phyloP scores from a whole-genome alignment of 306 rosid species.

The Senna siamea region DNA sequence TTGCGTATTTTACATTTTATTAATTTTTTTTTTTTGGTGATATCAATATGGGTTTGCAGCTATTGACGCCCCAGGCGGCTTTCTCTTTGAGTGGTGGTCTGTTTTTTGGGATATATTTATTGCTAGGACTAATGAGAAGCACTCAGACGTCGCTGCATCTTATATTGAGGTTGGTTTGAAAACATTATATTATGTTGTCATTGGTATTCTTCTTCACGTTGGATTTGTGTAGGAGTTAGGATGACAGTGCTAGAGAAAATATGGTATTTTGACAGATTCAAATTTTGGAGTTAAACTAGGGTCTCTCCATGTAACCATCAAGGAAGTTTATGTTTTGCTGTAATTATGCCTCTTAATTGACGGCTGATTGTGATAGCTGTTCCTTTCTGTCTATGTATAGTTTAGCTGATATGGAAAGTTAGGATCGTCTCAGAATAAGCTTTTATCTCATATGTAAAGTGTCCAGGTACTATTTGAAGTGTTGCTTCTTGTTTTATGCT shows the following conservation, averaged over 20 bases:
- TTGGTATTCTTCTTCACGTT: constrained; percentile 22
- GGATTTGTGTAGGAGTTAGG: constrained; percentile 21
- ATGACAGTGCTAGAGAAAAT: constrained; percentile 30
- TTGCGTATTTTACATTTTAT: constrained; percentile 24
- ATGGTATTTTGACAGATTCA: not conserved
- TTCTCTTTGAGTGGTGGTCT: constrained; percentile 99
- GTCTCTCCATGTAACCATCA: not conserved
- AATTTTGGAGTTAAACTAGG: not conserved
- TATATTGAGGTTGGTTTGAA: constrained; percentile 85
- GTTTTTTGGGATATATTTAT: constrained; percentile 99
- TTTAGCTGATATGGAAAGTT: constrained; percentile 11
- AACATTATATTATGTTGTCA: not conserved
- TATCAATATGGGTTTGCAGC: constrained; percentile 62
- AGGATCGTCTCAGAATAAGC: not conserved
- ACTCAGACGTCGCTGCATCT: constrained; percentile 97
- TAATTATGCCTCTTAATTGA: not conserved
- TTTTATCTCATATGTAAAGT: not conserved
- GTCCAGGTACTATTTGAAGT: not conserved
- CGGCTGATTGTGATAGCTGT: constrained; percentile 23
- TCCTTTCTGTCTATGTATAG: not conserved
- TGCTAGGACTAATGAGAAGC: constrained; percentile 99
- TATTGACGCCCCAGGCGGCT: constrained; percentile 99
- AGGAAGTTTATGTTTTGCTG: constrained; percentile 18
- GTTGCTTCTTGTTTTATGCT: not conserved
- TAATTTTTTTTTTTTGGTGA: constrained; percentile 23